Base-by-base conservation (phyloP, 352 stramenopile species). In the Phytophthora idaei region DNA sequence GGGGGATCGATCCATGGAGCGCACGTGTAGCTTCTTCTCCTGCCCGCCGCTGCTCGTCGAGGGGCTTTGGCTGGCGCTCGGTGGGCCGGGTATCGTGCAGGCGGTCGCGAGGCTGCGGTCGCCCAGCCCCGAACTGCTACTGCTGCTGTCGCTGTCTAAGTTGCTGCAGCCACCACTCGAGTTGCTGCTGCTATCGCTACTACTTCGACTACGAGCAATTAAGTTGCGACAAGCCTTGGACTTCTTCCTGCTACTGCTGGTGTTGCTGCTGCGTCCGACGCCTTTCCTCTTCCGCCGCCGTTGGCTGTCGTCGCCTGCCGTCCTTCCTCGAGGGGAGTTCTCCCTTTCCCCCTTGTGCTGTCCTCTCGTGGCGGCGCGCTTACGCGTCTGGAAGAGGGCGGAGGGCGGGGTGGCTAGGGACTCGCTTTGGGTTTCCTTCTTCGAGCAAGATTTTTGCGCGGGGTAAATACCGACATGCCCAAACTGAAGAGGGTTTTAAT, bases 21-120 rank as follows among this genome's bases (percentile, higher is more conserved):
- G 80, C 29, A 74, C 67, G 67, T 87, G 80, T 48, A 87, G 74
- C 67, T 89, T 89, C 73, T 89, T 87, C 66, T 89, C 66, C 58
- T 73, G 61, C 48, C 64, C 58, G 57, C 64, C 32, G 64, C 65
- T 76, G 56, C 69, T 80, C 45, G 65, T 71, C 34, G 66, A 66
- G 52, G 66, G 62, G 57, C 66, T 81, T n/a, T 61, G 39, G 68
- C 41, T 61, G 64, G 74, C 45, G 61, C 46, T 69, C 51, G 67
- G 46, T 65, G 55, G 65, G 44, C 54, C 46, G 53, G 67, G 55
- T 77, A 83, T 83, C 36, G 75, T 83, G 69, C 59, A 71, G 17
- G 37, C 52, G 50, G 69, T 70, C 44, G 67, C 64, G 59, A 70
- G 63, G 74, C 69, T 72, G 58, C 62, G 47, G 29, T 46, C 39